Base-by-base conservation (phyloP, 1,139 yeast species). In the Kodamaea suecica region DNA sequence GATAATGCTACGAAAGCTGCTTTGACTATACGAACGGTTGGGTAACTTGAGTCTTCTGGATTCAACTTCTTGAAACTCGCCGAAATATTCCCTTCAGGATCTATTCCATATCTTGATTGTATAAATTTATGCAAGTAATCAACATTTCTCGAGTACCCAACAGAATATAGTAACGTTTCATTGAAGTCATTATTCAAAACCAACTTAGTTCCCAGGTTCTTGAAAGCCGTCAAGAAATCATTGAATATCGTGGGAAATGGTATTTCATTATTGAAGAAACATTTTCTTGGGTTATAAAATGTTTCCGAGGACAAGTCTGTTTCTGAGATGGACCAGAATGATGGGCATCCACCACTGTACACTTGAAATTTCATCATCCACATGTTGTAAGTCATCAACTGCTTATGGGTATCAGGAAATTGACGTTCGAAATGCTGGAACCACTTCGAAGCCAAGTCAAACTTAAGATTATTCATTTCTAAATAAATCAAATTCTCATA, bases 401-500 rank as follows among this genome's bases (percentile, higher is more conserved):
- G 39, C 15, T 33, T 33, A 28, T 43, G 41, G 6, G 50, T 42
- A n/a, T 44, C 33, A 2, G 50, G 48, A 37, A 37, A 53, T 33
- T 58, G 57, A 12, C 41, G 37, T 31, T 62, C 63, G 35, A 67
- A 60, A 29, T 59, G 46, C 29, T 52, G 56, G 41, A 66, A 61
- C 74, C 74, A 68, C 37, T 56, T 57, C 3, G 64, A 53, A 1
- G 70, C 73, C 43, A 67, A 53, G 45, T 69, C 74, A 21, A 59
- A 42, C 42, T 68, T 69, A 23, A 44, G 48, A 44, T 63, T 64
- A 36, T 49, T 45, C 33, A 61, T 48, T 43, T 70, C 76, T 32
- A 69, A 48, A 29, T 33, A 25, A 24, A 68, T 58, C 38, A 70
- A 51, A 45, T 64, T 68, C 43, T 69, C 73, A 43, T 58, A 68